phyloP scores from a whole-genome alignment of 495 filamentous ascomycete species.

The Pyronema domesticum region DNA sequence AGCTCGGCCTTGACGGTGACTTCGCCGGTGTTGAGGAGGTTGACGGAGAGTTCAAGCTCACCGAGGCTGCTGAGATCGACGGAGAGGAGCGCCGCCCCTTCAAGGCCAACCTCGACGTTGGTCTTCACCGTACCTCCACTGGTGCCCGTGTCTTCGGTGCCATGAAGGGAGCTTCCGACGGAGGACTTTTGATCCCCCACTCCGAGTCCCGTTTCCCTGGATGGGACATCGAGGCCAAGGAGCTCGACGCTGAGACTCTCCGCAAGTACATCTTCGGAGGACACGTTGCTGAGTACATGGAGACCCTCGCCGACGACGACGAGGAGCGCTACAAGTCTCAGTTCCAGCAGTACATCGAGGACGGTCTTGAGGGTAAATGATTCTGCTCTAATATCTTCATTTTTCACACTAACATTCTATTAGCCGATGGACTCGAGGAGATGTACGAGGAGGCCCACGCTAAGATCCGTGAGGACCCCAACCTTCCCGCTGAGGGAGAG shows the following conservation, averaged over 20 bases:
- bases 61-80: slow-evolving; percentile 72
- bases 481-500: slow-evolving; percentile 73
- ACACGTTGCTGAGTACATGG: slow-evolving; percentile 99
- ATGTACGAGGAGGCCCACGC: slow-evolving; percentile 88
- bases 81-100: slow-evolving; percentile 83
- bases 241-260: slow-evolving; percentile 89
- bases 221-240: slow-evolving; percentile 87
- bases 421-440: slow-evolving; percentile 88
- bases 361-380: slow-evolving; percentile 52
- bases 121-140: slow-evolving; percentile 88
- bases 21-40: slow-evolving; percentile 90
- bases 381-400: not conserved
- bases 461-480: slow-evolving; percentile 93
- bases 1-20: slow-evolving; percentile 79
- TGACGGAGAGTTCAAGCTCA: slow-evolving; percentile 83
- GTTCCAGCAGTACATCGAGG: slow-evolving; percentile 93
- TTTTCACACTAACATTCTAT: not conserved
- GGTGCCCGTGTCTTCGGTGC: slow-evolving; percentile 96
- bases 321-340: slow-evolving; percentile 98
- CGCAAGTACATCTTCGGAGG: slow-evolving; percentile 98
- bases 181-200: slow-evolving; percentile 92
- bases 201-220: slow-evolving; percentile 98
- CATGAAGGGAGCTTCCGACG: slow-evolving; percentile 99
- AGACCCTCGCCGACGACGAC: slow-evolving; percentile 97
- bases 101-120: slow-evolving; percentile 96